Percentiles rank a stretch among this genome's conserved stretches.
phyloP scores from a whole-genome alignment of 768 basidiomycete species.

The Lentinula edodes region DNA sequence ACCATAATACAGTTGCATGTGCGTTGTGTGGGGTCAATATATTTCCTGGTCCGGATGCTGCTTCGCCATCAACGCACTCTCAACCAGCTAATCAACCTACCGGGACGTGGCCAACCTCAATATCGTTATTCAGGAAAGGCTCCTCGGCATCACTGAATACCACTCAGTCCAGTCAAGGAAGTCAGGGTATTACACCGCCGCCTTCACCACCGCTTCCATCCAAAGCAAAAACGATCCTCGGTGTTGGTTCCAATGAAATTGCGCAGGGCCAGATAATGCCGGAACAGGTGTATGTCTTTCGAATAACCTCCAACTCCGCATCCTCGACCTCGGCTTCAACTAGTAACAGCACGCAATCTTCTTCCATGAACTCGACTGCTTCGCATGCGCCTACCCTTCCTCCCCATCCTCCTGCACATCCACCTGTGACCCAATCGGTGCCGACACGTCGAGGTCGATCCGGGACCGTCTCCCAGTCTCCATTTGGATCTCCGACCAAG shows the following conservation, averaged over 20 bases:
- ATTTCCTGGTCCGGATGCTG: slow-evolving; percentile 26
- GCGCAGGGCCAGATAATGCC: neutral
- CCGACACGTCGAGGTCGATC: neutral
- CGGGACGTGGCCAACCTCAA: slow-evolving; percentile 43
- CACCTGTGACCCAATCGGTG: neutral
- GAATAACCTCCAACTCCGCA: slow-evolving; percentile 13
- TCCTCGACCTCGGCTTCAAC: slow-evolving; percentile 26
- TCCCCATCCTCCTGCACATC: neutral
- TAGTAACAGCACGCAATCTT: slow-evolving; percentile 17
- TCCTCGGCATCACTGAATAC: neutral
- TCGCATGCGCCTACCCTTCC: neutral
- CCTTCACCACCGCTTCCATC: slow-evolving; percentile 26
- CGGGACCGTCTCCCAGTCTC: neutral
- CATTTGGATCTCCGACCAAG: neutral
- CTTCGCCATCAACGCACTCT: neutral
- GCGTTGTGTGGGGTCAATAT: slow-evolving; percentile 71
- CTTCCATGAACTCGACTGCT: neutral
- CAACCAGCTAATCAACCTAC: neutral
- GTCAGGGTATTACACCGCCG: slow-evolving; percentile 17
- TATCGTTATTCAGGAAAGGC: slow-evolving; percentile 47
- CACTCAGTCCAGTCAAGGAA: neutral
- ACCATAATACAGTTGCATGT: slow-evolving; percentile 36
- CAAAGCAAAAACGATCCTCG: slow-evolving; percentile 13
- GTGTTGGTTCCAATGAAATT: slow-evolving; percentile 22
- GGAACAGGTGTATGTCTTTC: slow-evolving; percentile 10